These are phyloP conservation scores for Keithomyces neogunnii DNA, from an alignment of 2,329 filamentous ascomycete species.

Conservation along the genomic window DNA sequence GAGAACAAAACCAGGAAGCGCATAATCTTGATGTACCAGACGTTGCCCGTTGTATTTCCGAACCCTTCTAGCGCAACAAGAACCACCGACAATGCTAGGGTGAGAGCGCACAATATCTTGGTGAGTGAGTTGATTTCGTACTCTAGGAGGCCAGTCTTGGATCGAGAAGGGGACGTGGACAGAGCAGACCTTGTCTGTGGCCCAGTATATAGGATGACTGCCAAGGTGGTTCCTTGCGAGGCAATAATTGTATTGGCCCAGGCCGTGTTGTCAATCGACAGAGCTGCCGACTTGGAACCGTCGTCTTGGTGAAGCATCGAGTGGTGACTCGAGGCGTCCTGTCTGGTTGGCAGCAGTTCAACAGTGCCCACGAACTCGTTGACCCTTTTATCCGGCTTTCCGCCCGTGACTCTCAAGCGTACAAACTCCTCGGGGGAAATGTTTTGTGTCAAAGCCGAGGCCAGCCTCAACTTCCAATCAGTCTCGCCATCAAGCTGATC, in stretches of 20 bases:
- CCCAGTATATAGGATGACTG: constrained; percentile 89
- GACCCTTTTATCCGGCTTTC: constrained; percentile 86
- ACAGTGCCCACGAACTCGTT: constrained; percentile 93
- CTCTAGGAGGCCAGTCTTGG: constrained; percentile 88
- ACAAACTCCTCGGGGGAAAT: constrained; percentile 65
- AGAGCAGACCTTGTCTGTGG: constrained; percentile 88
- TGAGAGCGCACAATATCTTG: constrained; percentile 89
- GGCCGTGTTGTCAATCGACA: constrained; percentile 94
- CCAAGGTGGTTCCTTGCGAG: constrained; percentile 80
- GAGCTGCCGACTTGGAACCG: constrained; percentile 51
- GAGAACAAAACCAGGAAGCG: constrained; percentile 97
- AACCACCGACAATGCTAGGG: constrained; percentile 74
- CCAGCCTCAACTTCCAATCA: constrained; percentile 92
- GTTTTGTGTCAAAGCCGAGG: constrained; percentile 77
- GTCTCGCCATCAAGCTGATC: constrained; percentile 97
- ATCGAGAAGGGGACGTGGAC: constrained; percentile 84
- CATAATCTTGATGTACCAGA: constrained; percentile 97
- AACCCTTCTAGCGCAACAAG: constrained; percentile 85
- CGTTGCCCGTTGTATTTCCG: constrained; percentile 51
- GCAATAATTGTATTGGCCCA: constrained; percentile 98
- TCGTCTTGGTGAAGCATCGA: constrained; percentile 25
- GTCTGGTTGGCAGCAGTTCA: constrained; percentile 55
- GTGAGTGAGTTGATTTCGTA: constrained; percentile 95
- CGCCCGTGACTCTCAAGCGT: constrained; percentile 64
- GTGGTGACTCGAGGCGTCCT: constrained; percentile 36